Evolutionary conservation across 139 green algal species (phyloP).

Genomic region (Astrephomene gubernaculifera): DNA sequence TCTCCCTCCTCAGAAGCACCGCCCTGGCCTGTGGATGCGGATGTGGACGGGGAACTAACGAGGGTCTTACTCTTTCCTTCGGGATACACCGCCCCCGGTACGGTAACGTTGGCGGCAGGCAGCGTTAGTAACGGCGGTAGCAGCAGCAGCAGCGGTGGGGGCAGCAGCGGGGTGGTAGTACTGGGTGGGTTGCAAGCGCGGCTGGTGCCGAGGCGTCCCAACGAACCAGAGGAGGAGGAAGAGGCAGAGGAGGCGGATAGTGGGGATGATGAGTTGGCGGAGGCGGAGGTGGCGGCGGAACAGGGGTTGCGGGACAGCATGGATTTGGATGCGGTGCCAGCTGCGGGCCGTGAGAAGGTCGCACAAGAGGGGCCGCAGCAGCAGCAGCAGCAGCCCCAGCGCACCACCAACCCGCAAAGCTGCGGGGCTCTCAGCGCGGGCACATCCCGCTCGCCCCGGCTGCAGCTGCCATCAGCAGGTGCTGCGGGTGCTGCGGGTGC

Average conservation of each 20-base stretch:
- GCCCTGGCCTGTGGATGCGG: conserved; percentile 54
- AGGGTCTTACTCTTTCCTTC: not conserved
- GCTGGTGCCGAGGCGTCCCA: not conserved
- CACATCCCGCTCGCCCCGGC: not conserved
- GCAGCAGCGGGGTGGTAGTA: not conserved
- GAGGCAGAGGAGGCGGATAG: not conserved
- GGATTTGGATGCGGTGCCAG: not conserved
- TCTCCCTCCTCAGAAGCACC: not conserved
- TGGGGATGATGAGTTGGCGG: not conserved
- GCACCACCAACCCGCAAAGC: not conserved
- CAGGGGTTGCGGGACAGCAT: not conserved
- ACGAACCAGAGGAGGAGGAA: conserved; percentile 5
- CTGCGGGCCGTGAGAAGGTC: too few relatives aligned
- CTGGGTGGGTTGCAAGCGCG: conserved; percentile 21
- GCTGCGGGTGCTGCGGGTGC: not conserved
- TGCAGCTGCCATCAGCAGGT: not conserved
- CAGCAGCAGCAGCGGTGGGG: not conserved
- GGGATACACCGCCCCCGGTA: too few relatives aligned
- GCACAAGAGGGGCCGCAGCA: not conserved
- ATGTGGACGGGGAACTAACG: conserved; percentile 47
- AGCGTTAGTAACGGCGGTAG: not conserved
- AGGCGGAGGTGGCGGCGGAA: not conserved
- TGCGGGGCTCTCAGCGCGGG: not conserved
- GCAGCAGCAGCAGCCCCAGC: not conserved
- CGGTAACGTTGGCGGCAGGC: conserved; percentile 27